phyloP scores from a whole-genome alignment of 306 rosid genomes.

The Ochetophila trinervis region DNA sequence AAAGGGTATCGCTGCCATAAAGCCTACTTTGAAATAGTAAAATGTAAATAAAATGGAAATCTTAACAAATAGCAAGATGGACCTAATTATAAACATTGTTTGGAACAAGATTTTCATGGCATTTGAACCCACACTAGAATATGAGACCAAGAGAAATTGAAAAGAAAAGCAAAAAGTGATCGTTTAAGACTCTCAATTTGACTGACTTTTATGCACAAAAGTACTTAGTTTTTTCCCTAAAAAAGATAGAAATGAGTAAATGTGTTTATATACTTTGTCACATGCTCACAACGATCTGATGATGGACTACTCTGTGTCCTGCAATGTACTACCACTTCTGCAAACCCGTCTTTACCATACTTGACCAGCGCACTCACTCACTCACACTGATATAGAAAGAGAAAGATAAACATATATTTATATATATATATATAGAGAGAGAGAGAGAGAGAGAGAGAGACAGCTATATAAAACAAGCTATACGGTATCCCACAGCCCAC shows the following conservation, averaged over 20 bases:
- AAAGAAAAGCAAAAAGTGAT: conserved; percentile 26
- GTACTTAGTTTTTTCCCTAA: conserved; percentile 1
- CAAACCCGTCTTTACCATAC: background rate
- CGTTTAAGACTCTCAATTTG: conserved; percentile 2
- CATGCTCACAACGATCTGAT: conserved; percentile 11
- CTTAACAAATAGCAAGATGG: conserved; percentile 9
- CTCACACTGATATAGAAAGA: background rate
- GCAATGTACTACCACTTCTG: conserved; percentile 8
- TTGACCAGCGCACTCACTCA: background rate
- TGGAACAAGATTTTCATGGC: conserved; percentile 13
- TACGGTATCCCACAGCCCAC: no score
- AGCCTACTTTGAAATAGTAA: no score
- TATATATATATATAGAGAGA: no score
- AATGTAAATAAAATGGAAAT: background rate
- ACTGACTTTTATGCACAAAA: conserved; percentile 3
- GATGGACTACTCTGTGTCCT: conserved; percentile 3
- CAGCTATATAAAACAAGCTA: no score
- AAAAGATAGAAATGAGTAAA: background rate
- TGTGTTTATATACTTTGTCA: conserved; percentile 13
- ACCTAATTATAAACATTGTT: background rate
- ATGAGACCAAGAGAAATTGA: background rate
- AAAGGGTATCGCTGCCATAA: no score
- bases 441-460: no score
- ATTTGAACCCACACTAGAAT: conserved; percentile 11
- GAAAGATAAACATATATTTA: no score